Base-by-base conservation (phyloP, 73 alveolate species). In the Paramecium tetraurelia region DNA sequence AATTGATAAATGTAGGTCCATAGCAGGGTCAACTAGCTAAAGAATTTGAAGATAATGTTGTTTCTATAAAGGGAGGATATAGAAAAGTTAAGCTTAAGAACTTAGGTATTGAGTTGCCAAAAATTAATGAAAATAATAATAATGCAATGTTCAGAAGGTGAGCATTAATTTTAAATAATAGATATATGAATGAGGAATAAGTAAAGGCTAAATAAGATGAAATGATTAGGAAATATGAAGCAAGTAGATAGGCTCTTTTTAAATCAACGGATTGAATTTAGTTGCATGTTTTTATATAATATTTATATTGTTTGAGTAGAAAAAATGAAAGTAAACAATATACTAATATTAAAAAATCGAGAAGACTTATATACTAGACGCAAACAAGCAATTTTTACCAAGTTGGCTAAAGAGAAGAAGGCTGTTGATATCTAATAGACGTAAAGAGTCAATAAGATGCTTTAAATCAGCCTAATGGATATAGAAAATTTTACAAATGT, bases 1-100 rank as follows among this genome's bases (percentile, higher is more conserved):
- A 36, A 11, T 72, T 72, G 16, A 38, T 72, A 20, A 18, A 72
- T 36, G 57, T 36, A 33, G 86, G 86, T 35, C 86, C 86, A 29
- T 12, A 40, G 20, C 2, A 72, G 8, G 86, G 86, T 29, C 7
- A 72, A 18, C 18, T 72, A 5, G 86, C 86, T 33, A 35, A 72
- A 36, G 59, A 72, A 72, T 22, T 35, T 11, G 86, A 72, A 38
- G 59, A 72, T 36, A 36, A 38, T 21, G 57, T 72, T 12, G 38
- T 72, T 72, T 72, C 40, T 33, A 18, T 72, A 14, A 72, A 72
- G n/a, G 86, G 86, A 35, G 86, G 86, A 14, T 36, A 36, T 22
- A 35, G 86, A 72, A 72, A 72, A 14, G 36, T 72, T 12, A 72
- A 72, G 38, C 6, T 72, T 16, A 72, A 35, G 59, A 43, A 38